Evolutionary conservation across 169 alveolate species (phyloP), one percentile per base, ranked within the genome.

Genomic region (Perkinsus marinus): DNA sequence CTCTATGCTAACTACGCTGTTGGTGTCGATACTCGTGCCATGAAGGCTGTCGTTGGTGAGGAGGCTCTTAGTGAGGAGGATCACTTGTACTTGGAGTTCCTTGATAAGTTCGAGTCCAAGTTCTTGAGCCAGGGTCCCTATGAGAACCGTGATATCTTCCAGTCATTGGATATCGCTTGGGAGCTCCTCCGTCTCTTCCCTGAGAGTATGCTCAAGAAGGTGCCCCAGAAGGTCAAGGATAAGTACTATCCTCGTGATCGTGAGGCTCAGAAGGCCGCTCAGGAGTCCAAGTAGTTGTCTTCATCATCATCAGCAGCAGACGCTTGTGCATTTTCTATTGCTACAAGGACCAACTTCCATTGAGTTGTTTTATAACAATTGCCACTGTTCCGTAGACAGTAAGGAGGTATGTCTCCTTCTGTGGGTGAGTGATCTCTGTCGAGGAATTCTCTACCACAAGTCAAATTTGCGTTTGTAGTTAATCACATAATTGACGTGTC

Each of bases 21-120:
- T 89, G 99, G 99, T 57, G 99, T 98, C 95, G 99, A 99, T 93
- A 98, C 99, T 30, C 98, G 99, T 68, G 99, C 99, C 68, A 98
- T 99, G 99, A 98, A 98, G 96, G 99, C 99, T 13, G 99, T 99
- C 91, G 99, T 99, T 30, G 99, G 99, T 57, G 99, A 99, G 95
- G 99, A 99, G 97, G 99, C 99, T 79, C 96, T 99, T 39, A 96
- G 99, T 30, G 79, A 57, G 79, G 99, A 98, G 94, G 99, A 99
- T 94, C 95, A 97, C 91, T 96, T 98, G 90, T 98, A 98, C 94
- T 96, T 99, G 91, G 99, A 99, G 94, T 99, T 98, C 96, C 96
- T 99, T 3, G 99, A 98, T 95, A 99, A 98, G 94, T 99, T 99
- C 94, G 99, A 99, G 96, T 94, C 96, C 92, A 96, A 98, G 93